A percentile compares a stretch with the other conserved stretches of the same genome.
Conservation (phyloP, 148 eudicot species). For the Selenicereus undatus region DNA sequence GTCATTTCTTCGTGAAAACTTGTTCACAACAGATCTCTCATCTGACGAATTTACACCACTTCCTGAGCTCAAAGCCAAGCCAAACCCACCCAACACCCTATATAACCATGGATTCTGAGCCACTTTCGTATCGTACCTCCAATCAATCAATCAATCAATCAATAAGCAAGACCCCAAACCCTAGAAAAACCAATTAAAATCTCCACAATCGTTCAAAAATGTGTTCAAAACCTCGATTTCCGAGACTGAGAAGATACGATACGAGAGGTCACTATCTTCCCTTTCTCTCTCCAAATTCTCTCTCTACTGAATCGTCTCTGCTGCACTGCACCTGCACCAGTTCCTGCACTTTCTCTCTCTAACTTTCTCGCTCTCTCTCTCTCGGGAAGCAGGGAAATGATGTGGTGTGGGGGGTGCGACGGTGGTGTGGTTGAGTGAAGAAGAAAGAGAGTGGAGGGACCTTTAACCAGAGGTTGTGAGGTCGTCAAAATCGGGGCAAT, state of each 20-base stretch:
- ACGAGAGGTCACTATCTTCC: neutral
- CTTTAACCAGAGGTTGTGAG: slow-evolving; percentile 10
- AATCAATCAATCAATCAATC: neutral
- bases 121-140: neutral
- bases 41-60: neutral
- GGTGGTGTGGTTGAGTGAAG: neutral
- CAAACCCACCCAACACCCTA: neutral
- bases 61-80: neutral
- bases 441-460: neutral
- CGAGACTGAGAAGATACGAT: neutral
- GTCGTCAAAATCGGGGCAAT: neutral
- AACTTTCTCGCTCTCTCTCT: neutral
- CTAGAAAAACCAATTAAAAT: neutral
- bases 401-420: neutral
- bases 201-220: neutral
- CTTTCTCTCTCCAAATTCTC: neutral
- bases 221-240: neutral
- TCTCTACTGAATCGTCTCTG: neutral
- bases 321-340: neutral
- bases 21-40: slow-evolving; percentile 1
- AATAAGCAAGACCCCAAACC: neutral
- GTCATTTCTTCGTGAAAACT: neutral
- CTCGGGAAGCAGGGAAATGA: neutral
- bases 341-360: neutral
- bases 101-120: neutral